phyloP scores from a whole-genome alignment of 2,329 filamentous ascomycete genomes.

The Colletotrichum karsti region DNA sequence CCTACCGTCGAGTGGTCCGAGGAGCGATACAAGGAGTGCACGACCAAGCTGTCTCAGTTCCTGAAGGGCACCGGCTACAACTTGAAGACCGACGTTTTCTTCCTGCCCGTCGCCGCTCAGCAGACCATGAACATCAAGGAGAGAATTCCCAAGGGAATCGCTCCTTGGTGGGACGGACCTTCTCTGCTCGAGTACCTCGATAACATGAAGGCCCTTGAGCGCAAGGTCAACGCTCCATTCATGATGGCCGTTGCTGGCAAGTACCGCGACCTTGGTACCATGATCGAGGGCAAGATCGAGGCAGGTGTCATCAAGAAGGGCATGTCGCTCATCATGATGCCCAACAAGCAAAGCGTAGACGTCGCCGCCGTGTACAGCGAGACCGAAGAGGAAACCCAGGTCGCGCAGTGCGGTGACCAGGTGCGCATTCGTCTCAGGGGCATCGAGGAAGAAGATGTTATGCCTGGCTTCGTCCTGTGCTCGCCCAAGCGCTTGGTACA shows the following conservation, averaged over 20 bases:
- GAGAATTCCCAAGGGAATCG: conserved; percentile 78
- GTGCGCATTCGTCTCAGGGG: conserved; percentile 91
- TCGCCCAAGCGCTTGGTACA: conserved; percentile 94
- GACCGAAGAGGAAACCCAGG: conserved; percentile 88
- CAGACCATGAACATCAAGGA: conserved; percentile 88
- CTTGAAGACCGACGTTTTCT: conserved; percentile 89
- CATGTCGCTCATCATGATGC: conserved; percentile 91
- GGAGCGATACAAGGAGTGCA: conserved; percentile 92
- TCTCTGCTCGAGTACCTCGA: conserved; percentile 97
- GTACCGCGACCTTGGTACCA: conserved; percentile 96
- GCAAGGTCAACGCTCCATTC: conserved; percentile 96
- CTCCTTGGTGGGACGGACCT: conserved; percentile 87
- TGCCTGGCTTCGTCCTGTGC: conserved; percentile 95
- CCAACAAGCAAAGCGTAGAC: conserved; percentile 83
- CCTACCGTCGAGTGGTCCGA: conserved; percentile 95
- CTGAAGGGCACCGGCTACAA: conserved; percentile 95
- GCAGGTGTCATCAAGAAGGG: conserved; percentile 94
- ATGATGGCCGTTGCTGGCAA: conserved; percentile 99
- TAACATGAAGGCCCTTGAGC: conserved; percentile 88
- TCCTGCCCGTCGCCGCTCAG: conserved; percentile 97
- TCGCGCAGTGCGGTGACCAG: conserved; percentile 92
- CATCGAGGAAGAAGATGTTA: conserved; percentile 96
- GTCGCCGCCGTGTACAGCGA: conserved; percentile 92
- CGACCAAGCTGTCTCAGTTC: conserved; percentile 85
- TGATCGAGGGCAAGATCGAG: conserved; percentile 98